Conservation (phyloP, 345 rosid species). For the Rhodamnia rubescens region DNA sequence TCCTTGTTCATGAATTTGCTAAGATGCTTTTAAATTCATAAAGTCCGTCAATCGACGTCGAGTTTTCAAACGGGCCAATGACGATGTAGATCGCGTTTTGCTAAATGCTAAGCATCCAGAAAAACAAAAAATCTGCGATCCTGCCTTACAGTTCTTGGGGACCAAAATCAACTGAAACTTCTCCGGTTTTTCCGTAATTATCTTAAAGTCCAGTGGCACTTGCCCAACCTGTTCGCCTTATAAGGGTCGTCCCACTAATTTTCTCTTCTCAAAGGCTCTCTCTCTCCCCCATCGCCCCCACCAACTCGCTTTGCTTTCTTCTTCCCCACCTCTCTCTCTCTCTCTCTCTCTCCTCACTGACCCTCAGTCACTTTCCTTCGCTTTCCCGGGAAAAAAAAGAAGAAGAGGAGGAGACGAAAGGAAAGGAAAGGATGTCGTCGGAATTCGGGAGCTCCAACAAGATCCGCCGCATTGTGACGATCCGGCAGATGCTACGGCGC, state of each 20-base stretch:
- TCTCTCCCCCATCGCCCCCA: neutral
- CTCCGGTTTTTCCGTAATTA: neutral
- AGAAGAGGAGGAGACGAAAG: neutral
- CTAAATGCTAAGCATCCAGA: neutral
- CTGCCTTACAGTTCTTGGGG: neutral
- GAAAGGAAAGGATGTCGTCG: neutral
- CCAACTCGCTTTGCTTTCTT: neutral
- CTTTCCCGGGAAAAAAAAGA: neutral
- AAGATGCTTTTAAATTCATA: neutral
- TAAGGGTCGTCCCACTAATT: neutral
- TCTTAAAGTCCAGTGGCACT: neutral
- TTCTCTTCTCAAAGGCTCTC: neutral
- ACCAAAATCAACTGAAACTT: neutral
- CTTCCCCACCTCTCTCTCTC: neutral
- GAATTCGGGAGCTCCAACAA: constrained; percentile 33
- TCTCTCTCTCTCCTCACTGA: constrained; percentile 1
- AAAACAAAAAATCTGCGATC: neutral
- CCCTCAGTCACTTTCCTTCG: neutral
- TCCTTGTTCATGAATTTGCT: neutral
- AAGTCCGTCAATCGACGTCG: neutral
- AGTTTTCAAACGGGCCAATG: neutral
- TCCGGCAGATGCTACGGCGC: constrained; percentile 69
- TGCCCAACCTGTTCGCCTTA: neutral
- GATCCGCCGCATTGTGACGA: constrained; percentile 59
- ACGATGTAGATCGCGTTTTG: neutral